Conservation (phyloP, 257 asterid species). For the Scutellaria minor region DNA sequence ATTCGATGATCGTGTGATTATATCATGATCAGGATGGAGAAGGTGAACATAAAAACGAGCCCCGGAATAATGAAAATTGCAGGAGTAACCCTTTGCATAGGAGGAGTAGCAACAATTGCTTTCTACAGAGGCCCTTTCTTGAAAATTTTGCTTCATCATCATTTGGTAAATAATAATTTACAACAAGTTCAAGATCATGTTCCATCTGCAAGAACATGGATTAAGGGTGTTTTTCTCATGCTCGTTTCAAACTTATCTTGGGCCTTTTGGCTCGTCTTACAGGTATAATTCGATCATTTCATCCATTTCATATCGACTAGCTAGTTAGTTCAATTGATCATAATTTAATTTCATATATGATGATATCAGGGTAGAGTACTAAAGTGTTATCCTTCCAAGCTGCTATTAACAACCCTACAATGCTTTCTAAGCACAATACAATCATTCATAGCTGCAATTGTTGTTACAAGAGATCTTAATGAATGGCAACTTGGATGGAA, state of each 20-base stretch:
- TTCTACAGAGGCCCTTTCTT: constrained; percentile 69
- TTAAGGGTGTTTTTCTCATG: constrained; percentile 79
- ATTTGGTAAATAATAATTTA: constrained; percentile 49
- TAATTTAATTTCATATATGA: neutral
- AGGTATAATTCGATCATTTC: constrained; percentile 44
- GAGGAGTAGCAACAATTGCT: constrained; percentile 77
- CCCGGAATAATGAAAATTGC: constrained; percentile 60
- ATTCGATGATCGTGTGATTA: neutral
- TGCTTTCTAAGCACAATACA: constrained; percentile 71
- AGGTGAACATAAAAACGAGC: constrained; percentile 47
- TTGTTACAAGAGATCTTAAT: constrained; percentile 59
- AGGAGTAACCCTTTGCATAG: constrained; percentile 66
- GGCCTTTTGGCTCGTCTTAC: constrained; percentile 80
- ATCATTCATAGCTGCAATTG: constrained; percentile 63
- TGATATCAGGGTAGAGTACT: constrained; percentile 50
- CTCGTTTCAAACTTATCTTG: constrained; percentile 59
- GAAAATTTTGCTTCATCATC: constrained; percentile 66
- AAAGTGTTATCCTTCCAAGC: constrained; percentile 67
- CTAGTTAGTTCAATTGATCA: too few species aligned
- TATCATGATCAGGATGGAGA: constrained; percentile 58
- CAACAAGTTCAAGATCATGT: constrained; percentile 40
- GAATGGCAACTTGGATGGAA: constrained; percentile 82
- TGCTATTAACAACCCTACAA: constrained; percentile 63
- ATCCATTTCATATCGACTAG: too few species aligned
- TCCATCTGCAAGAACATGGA: constrained; percentile 60